These are phyloP conservation scores for Thielaviopsis populi DNA, from an alignment of 2,329 filamentous ascomycete species.

Conservation along the genomic window DNA sequence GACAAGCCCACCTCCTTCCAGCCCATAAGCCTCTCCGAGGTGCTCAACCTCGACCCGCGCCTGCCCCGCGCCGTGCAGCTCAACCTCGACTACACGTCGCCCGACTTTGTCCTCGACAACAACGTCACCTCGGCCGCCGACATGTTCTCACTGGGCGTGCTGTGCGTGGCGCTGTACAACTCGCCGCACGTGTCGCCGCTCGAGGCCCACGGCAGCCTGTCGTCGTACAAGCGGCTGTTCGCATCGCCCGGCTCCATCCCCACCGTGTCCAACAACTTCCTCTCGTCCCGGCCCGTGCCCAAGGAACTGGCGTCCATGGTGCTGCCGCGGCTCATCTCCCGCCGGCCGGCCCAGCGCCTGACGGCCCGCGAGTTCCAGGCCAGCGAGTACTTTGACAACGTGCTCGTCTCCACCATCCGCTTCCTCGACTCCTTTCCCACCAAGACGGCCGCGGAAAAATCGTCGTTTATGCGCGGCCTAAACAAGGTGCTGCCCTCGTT, in stretches of 20 bases:
- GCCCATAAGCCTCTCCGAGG: constrained; percentile 69
- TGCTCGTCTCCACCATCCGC: constrained; percentile 87
- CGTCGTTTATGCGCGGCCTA: constrained; percentile 78
- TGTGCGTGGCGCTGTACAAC: constrained; percentile 85
- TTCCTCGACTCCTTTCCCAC: constrained; percentile 84
- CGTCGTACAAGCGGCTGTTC: constrained; percentile 74
- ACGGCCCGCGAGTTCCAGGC: constrained; percentile 85
- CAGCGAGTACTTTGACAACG: constrained; percentile 92
- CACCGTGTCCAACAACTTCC: constrained; percentile 66
- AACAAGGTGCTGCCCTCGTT: constrained; percentile 81
- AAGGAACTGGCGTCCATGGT: constrained; percentile 62
- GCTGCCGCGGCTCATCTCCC: constrained; percentile 71
- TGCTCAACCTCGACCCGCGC: constrained; percentile 70
- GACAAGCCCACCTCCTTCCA: constrained; percentile 60
- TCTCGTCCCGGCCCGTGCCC: constrained; percentile 65
- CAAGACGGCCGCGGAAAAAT: constrained; percentile 83
- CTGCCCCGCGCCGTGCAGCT: constrained; percentile 73
- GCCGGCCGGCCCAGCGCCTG: constrained; percentile 73
- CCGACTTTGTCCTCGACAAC: constrained; percentile 85
- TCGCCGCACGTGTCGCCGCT: constrained; percentile 82
- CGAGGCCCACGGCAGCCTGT: constrained; percentile 63
- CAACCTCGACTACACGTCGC: constrained; percentile 83
- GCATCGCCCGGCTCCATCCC: constrained; percentile 65
- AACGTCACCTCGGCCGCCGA: constrained; percentile 74
- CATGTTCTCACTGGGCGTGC: constrained; percentile 81